Conservation (phyloP, 306 rosid genomes). For the Sindora glabra region DNA sequence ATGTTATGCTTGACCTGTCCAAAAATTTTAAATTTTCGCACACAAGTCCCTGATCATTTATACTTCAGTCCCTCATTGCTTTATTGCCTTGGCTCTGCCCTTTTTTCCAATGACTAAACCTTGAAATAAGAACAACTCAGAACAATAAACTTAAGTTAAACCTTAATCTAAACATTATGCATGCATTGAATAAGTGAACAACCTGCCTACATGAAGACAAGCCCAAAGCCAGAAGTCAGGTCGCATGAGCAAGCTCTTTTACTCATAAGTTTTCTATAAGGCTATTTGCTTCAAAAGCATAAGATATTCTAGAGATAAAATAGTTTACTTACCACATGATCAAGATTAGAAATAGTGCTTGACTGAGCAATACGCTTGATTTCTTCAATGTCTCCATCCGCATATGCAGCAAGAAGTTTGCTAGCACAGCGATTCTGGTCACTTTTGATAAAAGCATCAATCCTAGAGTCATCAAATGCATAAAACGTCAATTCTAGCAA, state of each 20-base stretch:
- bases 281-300: neutral
- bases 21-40: too few species aligned
- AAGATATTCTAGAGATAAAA: neutral
- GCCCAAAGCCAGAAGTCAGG: neutral
- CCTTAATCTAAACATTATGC: neutral
- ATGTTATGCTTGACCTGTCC: too few species aligned
- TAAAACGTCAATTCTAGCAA: too few species aligned
- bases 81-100: too few species aligned
- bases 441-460: slow-evolving; percentile 73
- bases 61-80: too few species aligned
- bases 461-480: slow-evolving; percentile 30
- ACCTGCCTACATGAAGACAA: neutral
- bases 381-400: slow-evolving; percentile 77
- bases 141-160: neutral
- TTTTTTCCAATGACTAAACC: neutral
- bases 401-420: slow-evolving; percentile 75
- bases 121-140: neutral
- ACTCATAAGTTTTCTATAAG: neutral
- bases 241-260: neutral
- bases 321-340: slow-evolving; percentile 53
- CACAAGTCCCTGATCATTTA: too few species aligned
- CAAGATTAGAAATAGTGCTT: slow-evolving; percentile 66
- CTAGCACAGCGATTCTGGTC: slow-evolving; percentile 73
- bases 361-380: slow-evolving; percentile 70
- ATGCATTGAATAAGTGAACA: neutral